phyloP scores from a whole-genome alignment of 1,284 basidiomycete genomes.

The Phellinidium pouzarii region DNA sequence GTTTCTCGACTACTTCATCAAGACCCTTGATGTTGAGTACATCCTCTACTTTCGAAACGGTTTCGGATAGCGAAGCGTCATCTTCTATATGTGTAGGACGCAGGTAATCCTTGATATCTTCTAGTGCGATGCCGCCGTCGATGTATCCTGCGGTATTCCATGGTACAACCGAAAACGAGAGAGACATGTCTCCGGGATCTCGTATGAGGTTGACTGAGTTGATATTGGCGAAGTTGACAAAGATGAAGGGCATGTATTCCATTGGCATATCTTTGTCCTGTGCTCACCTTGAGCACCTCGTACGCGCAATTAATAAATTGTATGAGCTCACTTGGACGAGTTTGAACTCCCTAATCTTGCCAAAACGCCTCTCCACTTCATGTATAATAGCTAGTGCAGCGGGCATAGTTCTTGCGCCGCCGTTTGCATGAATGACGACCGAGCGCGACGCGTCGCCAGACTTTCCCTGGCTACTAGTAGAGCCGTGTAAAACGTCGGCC shows the following conservation, averaged over 20 bases:
- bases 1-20: no score
- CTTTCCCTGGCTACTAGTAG: not conserved
- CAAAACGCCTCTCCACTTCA: constrained; percentile 13
- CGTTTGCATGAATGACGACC: not conserved
- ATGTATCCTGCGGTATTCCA: not conserved
- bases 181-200: not conserved
- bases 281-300: not conserved
- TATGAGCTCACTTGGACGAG: not conserved
- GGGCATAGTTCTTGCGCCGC: not conserved
- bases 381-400: constrained; percentile 9
- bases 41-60: not conserved
- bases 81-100: not conserved
- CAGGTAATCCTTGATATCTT: constrained; percentile 8
- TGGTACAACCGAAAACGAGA: not conserved
- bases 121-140: constrained; percentile 11
- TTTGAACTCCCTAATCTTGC: constrained; percentile 7
- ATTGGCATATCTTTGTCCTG: constrained; percentile 14
- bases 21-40: not conserved
- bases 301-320: not conserved
- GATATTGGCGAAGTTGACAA: constrained; percentile 2
- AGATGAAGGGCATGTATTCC: constrained; percentile 4
- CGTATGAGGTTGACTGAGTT: not conserved
- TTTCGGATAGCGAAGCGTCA: not conserved
- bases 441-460: not conserved
- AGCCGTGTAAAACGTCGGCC: not conserved